Base-by-base conservation (phyloP, 768 basidiomycete genomes). In the Phaeotremella fagi region DNA sequence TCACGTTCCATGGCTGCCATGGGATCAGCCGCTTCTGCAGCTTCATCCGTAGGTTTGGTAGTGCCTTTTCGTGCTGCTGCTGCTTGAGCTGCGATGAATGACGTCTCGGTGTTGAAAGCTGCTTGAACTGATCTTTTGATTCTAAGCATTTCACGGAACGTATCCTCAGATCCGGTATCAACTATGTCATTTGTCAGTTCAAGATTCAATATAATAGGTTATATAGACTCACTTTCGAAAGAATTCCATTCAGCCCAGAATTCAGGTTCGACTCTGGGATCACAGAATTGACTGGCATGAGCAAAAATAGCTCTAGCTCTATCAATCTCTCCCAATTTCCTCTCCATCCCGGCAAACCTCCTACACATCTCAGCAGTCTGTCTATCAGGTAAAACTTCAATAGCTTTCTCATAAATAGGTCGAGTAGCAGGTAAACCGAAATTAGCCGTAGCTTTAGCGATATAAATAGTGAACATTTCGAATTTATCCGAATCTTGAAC, bases 111-210 rank as follows among this genome's bases (percentile, higher is more conserved):
- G 74, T 99, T 98, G 80, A 95, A 99, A 69, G 91, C 88, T 24
- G 94, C 91, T 75, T 99, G 95, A 15, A 99, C 95, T 64, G 92
- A 91, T 52, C 95, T 84, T 77, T 94, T 95, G 79, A 98, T 95
- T 31, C 92, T 84, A 54, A 74, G 66, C 72, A 79, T 77, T 65
- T 79, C 79, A 44, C 79, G 57, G 84, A 99, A 99, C 0, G 95
- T 99, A 72, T 99, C 95, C 74, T 99, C 95, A 1, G 90, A 94
- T 1, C 95, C 95, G 2, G 91, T 95, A 73, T 98, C 95, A 67
- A 98, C 75, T 76, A 60, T 6, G 18, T 27, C 48, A 15, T 2
- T 18, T 18, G 41, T 52, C 20, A 60, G 56, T 38, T 20, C 26
- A 3, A 18, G 4, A 44, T 15, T 37, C 33, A 14, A 18, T 36